These are phyloP conservation scores for Fusarium transvaalense DNA, from an alignment of 2,329 filamentous ascomycete species.

Conservation along the genomic window DNA sequence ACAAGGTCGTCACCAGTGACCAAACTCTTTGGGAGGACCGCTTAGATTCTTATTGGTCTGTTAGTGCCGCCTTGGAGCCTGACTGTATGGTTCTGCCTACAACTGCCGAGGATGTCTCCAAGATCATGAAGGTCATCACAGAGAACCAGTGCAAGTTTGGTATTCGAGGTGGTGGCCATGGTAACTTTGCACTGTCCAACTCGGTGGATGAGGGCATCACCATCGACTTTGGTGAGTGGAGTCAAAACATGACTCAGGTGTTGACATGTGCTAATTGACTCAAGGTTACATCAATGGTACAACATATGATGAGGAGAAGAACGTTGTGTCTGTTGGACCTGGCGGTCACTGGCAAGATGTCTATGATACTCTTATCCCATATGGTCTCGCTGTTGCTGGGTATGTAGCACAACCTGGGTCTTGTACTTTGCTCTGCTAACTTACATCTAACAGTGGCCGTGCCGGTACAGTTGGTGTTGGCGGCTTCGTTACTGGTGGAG, in stretches of 20 bases:
- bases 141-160: conserved; percentile 53
- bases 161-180: conserved; percentile 56
- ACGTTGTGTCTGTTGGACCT: conserved; percentile 52
- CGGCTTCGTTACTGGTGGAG: conserved; percentile 54
- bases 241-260: not conserved
- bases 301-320: conserved; percentile 47
- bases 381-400: conserved; percentile 51
- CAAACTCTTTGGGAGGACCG: conserved; percentile 48
- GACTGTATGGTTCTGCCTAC: conserved; percentile 55
- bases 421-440: not conserved
- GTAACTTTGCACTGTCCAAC: conserved; percentile 51
- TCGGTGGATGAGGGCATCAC: conserved; percentile 55
- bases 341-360: conserved; percentile 56
- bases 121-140: conserved; percentile 52
- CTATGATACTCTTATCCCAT: conserved; percentile 52
- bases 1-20: conserved; percentile 50
- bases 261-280: not conserved
- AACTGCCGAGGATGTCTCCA: conserved; percentile 54
- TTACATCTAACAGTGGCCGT: conserved; percentile 45
- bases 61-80: conserved; percentile 52
- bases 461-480: conserved; percentile 54
- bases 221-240: conserved; percentile 51
- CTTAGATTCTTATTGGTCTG: conserved; percentile 54
- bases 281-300: conserved; percentile 50
- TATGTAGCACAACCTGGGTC: not conserved